Conservation (phyloP, 2,329 filamentous ascomycete species). For the Bipolaris cookei region DNA sequence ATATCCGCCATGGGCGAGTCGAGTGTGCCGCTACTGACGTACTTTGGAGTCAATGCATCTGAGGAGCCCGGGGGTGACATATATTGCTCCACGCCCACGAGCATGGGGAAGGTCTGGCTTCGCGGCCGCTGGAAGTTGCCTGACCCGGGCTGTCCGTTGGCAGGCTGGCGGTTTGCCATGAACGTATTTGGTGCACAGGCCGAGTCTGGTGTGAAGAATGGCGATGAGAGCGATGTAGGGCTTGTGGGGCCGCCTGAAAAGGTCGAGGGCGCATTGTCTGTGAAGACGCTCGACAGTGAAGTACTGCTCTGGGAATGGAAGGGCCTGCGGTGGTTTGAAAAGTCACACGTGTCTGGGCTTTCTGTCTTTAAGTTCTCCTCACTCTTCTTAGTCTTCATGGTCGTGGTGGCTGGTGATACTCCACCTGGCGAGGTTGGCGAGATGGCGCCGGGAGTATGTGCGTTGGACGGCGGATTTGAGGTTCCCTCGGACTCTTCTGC, state of each 20-base stretch:
- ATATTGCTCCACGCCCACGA: slow-evolving; percentile 66
- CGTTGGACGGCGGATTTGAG: slow-evolving; percentile 63
- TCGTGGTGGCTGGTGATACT: slow-evolving; percentile 73
- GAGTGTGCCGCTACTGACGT: slow-evolving; percentile 54
- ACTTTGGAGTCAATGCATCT: slow-evolving; percentile 64
- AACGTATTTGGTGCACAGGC: slow-evolving; percentile 65
- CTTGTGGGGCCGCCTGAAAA: slow-evolving; percentile 76
- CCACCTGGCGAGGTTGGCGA: slow-evolving; percentile 76
- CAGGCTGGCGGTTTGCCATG: slow-evolving; percentile 58
- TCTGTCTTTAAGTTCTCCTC: slow-evolving; percentile 70
- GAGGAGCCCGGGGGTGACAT: slow-evolving; percentile 58
- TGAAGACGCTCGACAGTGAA: slow-evolving; percentile 71
- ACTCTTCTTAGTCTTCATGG: slow-evolving; percentile 66
- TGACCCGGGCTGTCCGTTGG: slow-evolving; percentile 55
- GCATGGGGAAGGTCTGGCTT: slow-evolving; percentile 83
- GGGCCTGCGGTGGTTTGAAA: slow-evolving; percentile 65
- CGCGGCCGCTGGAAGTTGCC: slow-evolving; percentile 74
- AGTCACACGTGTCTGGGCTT: slow-evolving; percentile 65
- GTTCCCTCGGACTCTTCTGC: slow-evolving; percentile 71
- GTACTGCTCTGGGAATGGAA: slow-evolving; percentile 70
- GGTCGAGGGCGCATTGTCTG: slow-evolving; percentile 67
- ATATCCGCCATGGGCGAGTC: slow-evolving; percentile 60
- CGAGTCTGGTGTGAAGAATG: slow-evolving; percentile 79
- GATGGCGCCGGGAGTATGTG: slow-evolving; percentile 68
- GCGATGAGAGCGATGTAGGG: slow-evolving; percentile 73